phyloP scores from a whole-genome alignment of 768 basidiomycete genomes.

The Mycena sanguinolenta region DNA sequence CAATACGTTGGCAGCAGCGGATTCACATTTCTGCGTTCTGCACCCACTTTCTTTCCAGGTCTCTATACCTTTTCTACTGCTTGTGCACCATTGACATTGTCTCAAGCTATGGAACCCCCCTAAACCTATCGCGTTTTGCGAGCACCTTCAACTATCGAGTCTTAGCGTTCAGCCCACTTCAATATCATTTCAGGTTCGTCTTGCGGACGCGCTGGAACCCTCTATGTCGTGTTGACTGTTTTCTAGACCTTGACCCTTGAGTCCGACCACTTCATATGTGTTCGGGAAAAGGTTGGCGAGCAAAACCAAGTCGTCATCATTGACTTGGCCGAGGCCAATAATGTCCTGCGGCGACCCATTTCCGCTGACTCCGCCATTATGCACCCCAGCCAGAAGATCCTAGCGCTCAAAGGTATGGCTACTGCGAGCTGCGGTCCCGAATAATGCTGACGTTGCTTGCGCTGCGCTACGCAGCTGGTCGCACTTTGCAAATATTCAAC shows the following conservation, averaged over 20 bases:
- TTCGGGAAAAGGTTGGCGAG: slow-evolving; percentile 95
- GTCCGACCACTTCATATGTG: slow-evolving; percentile 98
- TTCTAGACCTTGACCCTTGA: slow-evolving; percentile 91
- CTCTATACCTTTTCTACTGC: not conserved
- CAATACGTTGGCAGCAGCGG: slow-evolving; percentile 11
- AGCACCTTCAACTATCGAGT: slow-evolving; percentile 94
- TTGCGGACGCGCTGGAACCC: not conserved
- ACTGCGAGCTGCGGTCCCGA: not conserved
- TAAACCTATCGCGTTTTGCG: slow-evolving; percentile 92
- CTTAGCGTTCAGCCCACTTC: slow-evolving; percentile 96
- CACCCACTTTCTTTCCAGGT: slow-evolving; percentile 34
- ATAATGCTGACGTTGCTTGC: slow-evolving; percentile 24
- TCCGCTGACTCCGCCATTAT: slow-evolving; percentile 99
- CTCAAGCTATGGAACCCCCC: slow-evolving; percentile 57
- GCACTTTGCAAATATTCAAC: slow-evolving; percentile 97
- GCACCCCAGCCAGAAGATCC: slow-evolving; percentile 96
- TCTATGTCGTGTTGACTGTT: not conserved
- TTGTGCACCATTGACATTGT: not conserved
- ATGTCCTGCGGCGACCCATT: slow-evolving; percentile 95
- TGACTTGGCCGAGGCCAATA: slow-evolving; percentile 97
- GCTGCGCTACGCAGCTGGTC: slow-evolving; percentile 72
- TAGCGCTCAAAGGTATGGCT: slow-evolving; percentile 88
- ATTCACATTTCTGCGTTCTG: slow-evolving; percentile 30
- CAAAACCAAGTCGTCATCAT: slow-evolving; percentile 99
- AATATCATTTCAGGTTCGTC: slow-evolving; percentile 93